phyloP scores from a whole-genome alignment of 352 stramenopile genomes.

The Globisporangium alternatum region DNA sequence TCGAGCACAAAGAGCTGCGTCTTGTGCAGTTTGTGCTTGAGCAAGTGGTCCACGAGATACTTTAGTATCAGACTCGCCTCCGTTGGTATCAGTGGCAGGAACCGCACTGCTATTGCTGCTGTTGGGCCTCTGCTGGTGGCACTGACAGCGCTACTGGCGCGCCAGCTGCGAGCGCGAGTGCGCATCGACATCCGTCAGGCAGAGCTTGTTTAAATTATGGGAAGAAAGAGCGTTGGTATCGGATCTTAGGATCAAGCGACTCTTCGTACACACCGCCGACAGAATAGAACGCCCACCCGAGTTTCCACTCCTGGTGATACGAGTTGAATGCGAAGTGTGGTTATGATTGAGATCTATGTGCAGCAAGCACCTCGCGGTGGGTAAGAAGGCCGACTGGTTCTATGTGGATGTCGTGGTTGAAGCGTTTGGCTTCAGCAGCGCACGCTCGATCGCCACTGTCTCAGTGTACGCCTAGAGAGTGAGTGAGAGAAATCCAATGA shows the following conservation, averaged over 20 bases:
- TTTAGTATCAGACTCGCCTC: constrained; percentile 27
- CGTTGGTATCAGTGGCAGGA: constrained; percentile 20
- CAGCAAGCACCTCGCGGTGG: neutral
- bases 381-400: neutral
- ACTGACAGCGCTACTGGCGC: neutral
- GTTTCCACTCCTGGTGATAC: too few species aligned
- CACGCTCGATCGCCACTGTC: constrained; percentile 24
- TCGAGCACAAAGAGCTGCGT: constrained; percentile 30
- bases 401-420: neutral
- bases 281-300: neutral
- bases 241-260: neutral
- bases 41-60: constrained; percentile 28
- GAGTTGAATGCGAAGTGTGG: too few species aligned
- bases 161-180: constrained; percentile 3
- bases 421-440: neutral
- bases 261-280: neutral
- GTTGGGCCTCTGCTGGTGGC: neutral
- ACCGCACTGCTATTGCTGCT: constrained; percentile 1
- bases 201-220: too few species aligned
- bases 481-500: neutral
- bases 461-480: constrained; percentile 25
- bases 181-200: neutral
- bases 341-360: neutral
- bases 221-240: neutral
- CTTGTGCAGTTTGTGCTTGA: constrained; percentile 40